phyloP scores from a whole-genome alignment of 495 filamentous ascomycete genomes.

The Xylaria cubensis region DNA sequence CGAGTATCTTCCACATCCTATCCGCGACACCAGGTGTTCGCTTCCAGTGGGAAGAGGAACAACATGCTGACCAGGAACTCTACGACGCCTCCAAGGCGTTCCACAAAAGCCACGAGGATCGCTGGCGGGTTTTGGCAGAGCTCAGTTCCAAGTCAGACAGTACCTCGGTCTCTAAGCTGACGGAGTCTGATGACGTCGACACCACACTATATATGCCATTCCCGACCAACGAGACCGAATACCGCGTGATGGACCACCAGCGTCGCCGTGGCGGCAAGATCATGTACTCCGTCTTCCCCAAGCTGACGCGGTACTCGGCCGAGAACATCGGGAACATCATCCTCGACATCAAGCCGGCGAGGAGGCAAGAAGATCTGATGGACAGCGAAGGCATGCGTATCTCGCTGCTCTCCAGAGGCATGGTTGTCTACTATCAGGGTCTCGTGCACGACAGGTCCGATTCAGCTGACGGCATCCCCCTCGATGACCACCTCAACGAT shows the following conservation, averaged over 20 bases:
- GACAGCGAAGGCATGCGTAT: constrained; percentile 38
- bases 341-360: not conserved
- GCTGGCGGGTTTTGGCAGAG: constrained; percentile 17
- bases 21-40: constrained; percentile 46
- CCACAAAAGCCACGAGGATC: constrained; percentile 29
- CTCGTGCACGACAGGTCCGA: constrained; percentile 27
- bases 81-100: constrained; percentile 41
- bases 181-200: not conserved
- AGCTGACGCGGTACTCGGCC: constrained; percentile 43
- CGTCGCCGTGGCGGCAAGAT: constrained; percentile 48
- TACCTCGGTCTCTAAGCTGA: not conserved
- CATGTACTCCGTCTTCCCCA: constrained; percentile 49
- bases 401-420: constrained; percentile 33
- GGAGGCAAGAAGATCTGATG: not conserved
- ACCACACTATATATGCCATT: constrained; percentile 10
- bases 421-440: constrained; percentile 48
- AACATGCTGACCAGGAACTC: constrained; percentile 40
- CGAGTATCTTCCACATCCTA: constrained; percentile 52
- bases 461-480: constrained; percentile 9
- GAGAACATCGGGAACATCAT: constrained; percentile 30
- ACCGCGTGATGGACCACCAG: constrained; percentile 25
- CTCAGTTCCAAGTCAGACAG: constrained; percentile 16
- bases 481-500: constrained; percentile 29
- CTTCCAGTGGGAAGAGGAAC: constrained; percentile 46
- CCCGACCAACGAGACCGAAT: constrained; percentile 24